A percentile compares a stretch with the other conserved stretches of the same genome.
These are phyloP conservation scores for Blepharisma japonicum DNA, from an alignment of 73 alveolate species.

Conservation along the genomic window DNA sequence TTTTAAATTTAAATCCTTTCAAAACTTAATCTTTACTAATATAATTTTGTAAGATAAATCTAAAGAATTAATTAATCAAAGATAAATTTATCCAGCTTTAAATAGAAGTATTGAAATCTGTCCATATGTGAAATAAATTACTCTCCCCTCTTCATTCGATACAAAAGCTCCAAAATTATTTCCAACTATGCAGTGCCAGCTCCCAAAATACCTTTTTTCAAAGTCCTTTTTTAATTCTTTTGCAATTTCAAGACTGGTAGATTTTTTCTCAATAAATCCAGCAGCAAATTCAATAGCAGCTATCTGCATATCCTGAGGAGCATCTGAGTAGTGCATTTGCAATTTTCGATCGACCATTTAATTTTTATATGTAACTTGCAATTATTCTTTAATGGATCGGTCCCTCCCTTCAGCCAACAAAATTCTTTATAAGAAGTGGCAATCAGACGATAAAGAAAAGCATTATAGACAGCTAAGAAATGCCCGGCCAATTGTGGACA, in stretches of 20 bases:
- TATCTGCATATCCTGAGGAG: conserved; percentile 11
- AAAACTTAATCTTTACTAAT: too few species aligned
- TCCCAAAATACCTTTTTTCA: conserved; percentile 1
- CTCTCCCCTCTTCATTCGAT: conserved; percentile 25
- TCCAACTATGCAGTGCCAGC: conserved; percentile 25
- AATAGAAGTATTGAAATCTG: conserved; percentile 4
- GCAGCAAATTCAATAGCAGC: conserved; percentile 13
- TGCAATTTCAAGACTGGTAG: conserved; percentile 1
- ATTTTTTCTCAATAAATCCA: conserved; percentile 1
- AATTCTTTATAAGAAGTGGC: conserved; percentile 49
- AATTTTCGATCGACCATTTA: conserved; percentile 25
- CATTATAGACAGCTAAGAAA: conserved; percentile 53
- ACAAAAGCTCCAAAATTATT: conserved; percentile 31
- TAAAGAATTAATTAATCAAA: too few species aligned
- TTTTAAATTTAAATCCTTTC: too few species aligned
- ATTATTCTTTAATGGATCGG: conserved; percentile 40
- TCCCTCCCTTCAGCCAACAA: conserved; percentile 62
- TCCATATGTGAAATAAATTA: conserved; percentile 26
- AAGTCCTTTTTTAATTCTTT: neutral
- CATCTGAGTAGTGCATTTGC: conserved; percentile 9
- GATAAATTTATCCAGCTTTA: neutral
- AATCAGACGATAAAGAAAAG: conserved; percentile 35
- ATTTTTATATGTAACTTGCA: neutral
- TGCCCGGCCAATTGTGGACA: conserved; percentile 38
- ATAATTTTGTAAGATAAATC: too few species aligned